Evolutionary conservation across 495 filamentous ascomycete genomes (phyloP).

Genomic region (Neurospora sp.): DNA sequence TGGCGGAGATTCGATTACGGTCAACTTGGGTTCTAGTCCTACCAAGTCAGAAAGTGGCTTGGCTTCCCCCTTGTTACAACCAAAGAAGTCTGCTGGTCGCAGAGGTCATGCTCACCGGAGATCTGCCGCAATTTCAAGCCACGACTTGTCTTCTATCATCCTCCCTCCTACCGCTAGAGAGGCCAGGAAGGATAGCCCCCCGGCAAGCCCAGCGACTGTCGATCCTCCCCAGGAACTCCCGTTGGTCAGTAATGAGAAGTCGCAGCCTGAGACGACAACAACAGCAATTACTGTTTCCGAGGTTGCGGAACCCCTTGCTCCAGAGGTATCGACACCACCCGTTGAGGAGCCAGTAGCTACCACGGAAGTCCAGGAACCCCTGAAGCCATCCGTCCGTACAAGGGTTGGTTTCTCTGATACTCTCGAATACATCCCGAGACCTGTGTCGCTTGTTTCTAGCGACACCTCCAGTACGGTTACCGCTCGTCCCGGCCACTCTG

Average conservation of each 20-base stretch:
- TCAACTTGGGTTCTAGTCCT: constrained; percentile 50
- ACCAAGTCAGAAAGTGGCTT: constrained; percentile 50
- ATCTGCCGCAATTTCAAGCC: constrained; percentile 77
- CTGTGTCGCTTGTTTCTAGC: constrained; percentile 61
- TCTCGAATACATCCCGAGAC: constrained; percentile 60
- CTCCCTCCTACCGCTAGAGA: constrained; percentile 46
- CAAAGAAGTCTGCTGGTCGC: constrained; percentile 38
- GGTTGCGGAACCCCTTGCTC: neutral
- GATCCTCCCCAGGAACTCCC: constrained; percentile 28
- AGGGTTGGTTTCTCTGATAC: constrained; percentile 51
- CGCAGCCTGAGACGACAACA: constrained; percentile 5
- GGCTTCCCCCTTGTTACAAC: constrained; percentile 36
- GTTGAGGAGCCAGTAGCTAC: neutral
- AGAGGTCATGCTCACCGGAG: constrained; percentile 76
- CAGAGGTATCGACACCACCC: neutral
- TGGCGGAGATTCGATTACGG: constrained; percentile 40
- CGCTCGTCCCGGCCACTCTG: constrained; percentile 50
- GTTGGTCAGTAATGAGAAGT: constrained; percentile 11
- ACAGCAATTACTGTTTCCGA: neutral
- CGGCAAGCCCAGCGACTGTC: constrained; percentile 52
- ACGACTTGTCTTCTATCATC: constrained; percentile 63
- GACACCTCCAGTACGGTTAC: constrained; percentile 61
- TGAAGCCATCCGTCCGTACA: constrained; percentile 31
- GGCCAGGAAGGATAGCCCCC: constrained; percentile 51
- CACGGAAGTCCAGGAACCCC: constrained; percentile 20